A percentile compares a stretch with the other conserved stretches of the same genome.
Evolutionary conservation across 176 grass and related monocot species (phyloP).

Genomic region (Carex littledalei): DNA sequence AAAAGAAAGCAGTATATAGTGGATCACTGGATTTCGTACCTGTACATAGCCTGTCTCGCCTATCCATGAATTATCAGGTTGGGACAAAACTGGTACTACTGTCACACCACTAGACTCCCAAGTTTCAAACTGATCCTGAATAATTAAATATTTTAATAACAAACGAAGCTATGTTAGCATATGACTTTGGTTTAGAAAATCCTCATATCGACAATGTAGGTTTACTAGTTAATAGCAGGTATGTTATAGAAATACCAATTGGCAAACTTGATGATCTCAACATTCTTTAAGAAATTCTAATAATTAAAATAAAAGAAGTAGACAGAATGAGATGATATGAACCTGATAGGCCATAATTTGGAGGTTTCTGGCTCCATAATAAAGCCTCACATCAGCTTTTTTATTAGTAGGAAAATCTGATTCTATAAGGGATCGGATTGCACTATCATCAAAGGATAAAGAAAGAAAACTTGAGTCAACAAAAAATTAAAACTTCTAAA

Average conservation of each 20-base stretch:
- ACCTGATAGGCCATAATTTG: slow-evolving; percentile 91
- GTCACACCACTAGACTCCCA: slow-evolving; percentile 72
- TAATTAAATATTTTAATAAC: not conserved
- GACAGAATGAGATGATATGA: not conserved
- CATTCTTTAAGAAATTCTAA: not conserved
- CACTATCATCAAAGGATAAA: slow-evolving; percentile 25
- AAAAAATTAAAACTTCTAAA: not conserved
- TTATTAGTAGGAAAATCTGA: slow-evolving; percentile 48
- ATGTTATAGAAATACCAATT: not conserved
- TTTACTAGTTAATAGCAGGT: not conserved
- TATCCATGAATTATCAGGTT: slow-evolving; percentile 61
- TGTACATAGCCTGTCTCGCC: slow-evolving; percentile 79
- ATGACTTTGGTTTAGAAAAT: not conserved
- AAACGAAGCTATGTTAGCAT: not conserved
- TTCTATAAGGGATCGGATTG: slow-evolving; percentile 71
- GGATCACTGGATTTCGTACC: slow-evolving; percentile 29
- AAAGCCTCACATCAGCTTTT: slow-evolving; percentile 49
- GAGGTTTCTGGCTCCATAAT: slow-evolving; percentile 83
- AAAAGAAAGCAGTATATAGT: not conserved
- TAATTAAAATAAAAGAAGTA: not conserved
- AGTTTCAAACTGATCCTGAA: slow-evolving; percentile 58
- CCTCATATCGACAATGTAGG: not conserved
- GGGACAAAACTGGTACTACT: slow-evolving; percentile 71
- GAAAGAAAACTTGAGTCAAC: not conserved
- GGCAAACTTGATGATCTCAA: not conserved